Conservation (phyloP, 2,329 filamentous ascomycete genomes). For the Teratosphaeria nubilosa region DNA sequence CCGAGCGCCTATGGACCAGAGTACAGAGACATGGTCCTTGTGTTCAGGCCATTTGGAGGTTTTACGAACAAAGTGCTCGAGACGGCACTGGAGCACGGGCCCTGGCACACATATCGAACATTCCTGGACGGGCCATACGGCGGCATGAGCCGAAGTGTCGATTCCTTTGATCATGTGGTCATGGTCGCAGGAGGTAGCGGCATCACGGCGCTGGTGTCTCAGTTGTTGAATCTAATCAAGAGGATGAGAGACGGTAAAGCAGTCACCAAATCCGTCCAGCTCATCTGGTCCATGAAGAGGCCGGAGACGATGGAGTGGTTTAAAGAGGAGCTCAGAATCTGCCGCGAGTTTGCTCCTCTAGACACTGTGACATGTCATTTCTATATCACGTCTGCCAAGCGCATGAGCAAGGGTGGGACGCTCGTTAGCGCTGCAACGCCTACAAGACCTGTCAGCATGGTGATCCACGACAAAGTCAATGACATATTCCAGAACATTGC, state of each 20-base stretch:
- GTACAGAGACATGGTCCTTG: conserved; percentile 78
- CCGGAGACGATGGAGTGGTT: conserved; percentile 97
- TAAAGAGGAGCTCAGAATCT: conserved; percentile 85
- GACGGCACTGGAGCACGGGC: conserved; percentile 72
- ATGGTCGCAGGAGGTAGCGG: conserved; percentile 90
- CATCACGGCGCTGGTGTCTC: conserved; percentile 85
- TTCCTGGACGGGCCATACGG: conserved; percentile 93
- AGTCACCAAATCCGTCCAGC: conserved; percentile 78
- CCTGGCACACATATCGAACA: conserved; percentile 83
- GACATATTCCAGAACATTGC: conserved; percentile 80
- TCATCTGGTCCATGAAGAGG: conserved; percentile 88
- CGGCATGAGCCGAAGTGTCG: conserved; percentile 80
- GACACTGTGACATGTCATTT: conserved; percentile 89
- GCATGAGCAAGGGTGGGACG: conserved; percentile 38
- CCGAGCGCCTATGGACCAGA: conserved; percentile 82
- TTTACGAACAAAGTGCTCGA: conserved; percentile 82
- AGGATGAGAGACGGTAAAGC: conserved; percentile 91
- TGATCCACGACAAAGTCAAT: conserved; percentile 79
- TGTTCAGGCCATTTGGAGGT: conserved; percentile 84
- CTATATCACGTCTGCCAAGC: conserved; percentile 74
- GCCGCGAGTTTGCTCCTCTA: conserved; percentile 76
- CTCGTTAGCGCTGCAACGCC: conserved; percentile 43
- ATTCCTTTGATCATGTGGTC: conserved; percentile 87
- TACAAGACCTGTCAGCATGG: conserved; percentile 55
- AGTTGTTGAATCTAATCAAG: conserved; percentile 88